Evolutionary conservation across 1,284 basidiomycete species (phyloP), one percentile per base, ranked within the genome.

Genomic region (Cutaneotrichosporon sp.): DNA sequence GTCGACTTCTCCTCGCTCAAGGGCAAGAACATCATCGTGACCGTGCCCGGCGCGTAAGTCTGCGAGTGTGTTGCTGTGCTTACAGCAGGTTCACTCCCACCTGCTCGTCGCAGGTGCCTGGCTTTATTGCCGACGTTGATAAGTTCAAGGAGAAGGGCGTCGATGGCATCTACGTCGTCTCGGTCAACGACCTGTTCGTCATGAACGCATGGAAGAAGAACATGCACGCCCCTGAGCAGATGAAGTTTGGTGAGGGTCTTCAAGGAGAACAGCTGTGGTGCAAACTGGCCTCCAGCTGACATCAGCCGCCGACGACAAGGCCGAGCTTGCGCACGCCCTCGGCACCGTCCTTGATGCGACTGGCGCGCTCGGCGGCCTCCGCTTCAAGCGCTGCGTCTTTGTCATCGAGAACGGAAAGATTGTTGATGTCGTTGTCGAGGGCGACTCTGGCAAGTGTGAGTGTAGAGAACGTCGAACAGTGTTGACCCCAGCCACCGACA

Each of bases 1-100:
- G 67, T 79, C 53, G 77, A 77, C 25, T 77, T 87, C 47, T 75
- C 66, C 25, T 67, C 77, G 51, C 74, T 85, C 44, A 74, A 72
- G 14, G 86, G 87, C 34, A 87, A 82, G 76, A 86, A 84, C 65
- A 68, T 88, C 61, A 79, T 89, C 59, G 85, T 88, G 61, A 53
- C 81, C 72, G 61, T 68, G 29, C 67, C 66, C 26, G 68, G 66
- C 55, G 68, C 66, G 59, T 69, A 51, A 62, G 65, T 69, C 39
- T 43, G 22, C 25, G 5, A 0, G n/a, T 32, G 5, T 20, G 7
- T 11, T 22, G 3, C 6, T 5, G 19, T 16, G 33, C 51, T 48
- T 26, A 53, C 46, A 12, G 11, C 59, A 71, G 69, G 81, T 87
- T 86, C 74, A 83, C 81, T 12, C 78, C 78, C 12, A 77, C 79